A percentile compares a stretch with the other conserved stretches of the same genome.
Conservation (phyloP, 345 rosid genomes). For the Citrus maxima region DNA sequence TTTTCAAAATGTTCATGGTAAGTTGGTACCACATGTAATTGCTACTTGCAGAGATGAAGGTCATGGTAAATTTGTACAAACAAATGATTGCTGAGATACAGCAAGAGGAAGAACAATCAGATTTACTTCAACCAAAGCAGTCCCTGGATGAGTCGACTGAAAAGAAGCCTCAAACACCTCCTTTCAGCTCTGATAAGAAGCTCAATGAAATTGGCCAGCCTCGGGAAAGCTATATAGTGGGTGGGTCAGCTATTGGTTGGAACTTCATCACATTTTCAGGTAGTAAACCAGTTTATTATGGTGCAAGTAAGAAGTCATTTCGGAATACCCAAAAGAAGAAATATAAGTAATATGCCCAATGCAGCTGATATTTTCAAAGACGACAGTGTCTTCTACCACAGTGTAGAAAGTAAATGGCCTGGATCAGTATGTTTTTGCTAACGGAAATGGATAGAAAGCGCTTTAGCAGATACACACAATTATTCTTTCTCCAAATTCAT, state of each 20-base stretch:
- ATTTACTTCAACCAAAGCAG: not conserved
- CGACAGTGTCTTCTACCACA: not conserved
- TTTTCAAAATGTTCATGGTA: not conserved
- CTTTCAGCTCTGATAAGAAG: not conserved
- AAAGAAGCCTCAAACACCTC: constrained; percentile 1
- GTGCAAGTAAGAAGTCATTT: constrained; percentile 20
- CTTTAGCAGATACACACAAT: not conserved
- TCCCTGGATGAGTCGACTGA: not conserved
- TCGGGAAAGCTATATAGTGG: constrained; percentile 22
- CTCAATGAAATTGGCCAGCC: not conserved
- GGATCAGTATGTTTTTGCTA: not conserved
- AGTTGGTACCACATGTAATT: not conserved
- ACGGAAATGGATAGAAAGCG: not conserved
- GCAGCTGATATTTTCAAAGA: not conserved
- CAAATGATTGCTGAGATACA: constrained; percentile 16
- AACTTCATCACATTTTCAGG: constrained; percentile 30
- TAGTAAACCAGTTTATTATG: constrained; percentile 22
- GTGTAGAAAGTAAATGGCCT: not conserved
- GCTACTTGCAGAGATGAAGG: constrained; percentile 26
- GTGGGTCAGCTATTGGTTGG: constrained; percentile 31
- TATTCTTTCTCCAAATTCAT: not conserved
- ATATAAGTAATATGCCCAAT: not conserved
- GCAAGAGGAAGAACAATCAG: not conserved
- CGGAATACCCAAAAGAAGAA: not conserved
- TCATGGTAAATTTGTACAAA: constrained; percentile 16